A percentile compares a stretch with the other conserved stretches of the same genome.
Evolutionary conservation across 768 basidiomycete species (phyloP).

Genomic region (Leucocoprinus leucothites): DNA sequence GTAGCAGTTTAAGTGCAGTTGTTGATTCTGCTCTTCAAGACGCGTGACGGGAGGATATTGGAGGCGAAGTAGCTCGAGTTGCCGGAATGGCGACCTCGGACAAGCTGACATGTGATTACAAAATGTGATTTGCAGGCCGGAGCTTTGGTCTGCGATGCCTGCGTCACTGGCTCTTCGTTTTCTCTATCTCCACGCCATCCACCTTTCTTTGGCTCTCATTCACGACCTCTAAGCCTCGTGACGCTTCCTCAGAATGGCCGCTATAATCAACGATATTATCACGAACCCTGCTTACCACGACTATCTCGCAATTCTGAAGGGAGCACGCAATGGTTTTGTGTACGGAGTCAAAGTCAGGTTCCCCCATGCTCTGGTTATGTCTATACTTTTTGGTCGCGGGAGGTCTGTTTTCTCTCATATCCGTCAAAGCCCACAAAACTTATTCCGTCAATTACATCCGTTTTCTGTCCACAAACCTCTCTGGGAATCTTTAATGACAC

Average conservation of each 20-base stretch:
- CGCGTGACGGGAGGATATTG: too few relatives aligned
- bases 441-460: constrained; percentile 4
- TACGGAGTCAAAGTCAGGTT: constrained; percentile 91
- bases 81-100: not conserved
- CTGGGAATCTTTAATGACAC: not conserved
- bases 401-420: constrained; percentile 53
- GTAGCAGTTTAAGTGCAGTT: too few relatives aligned
- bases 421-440: not conserved
- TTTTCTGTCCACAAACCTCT: not conserved
- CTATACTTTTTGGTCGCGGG: constrained; percentile 88
- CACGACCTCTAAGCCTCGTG: constrained; percentile 5
- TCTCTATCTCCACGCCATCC: not conserved
- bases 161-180: too few relatives aligned
- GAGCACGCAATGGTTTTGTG: constrained; percentile 86
- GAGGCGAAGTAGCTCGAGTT: not conserved
- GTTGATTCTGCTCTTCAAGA: too few relatives aligned
- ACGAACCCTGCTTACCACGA: constrained; percentile 81
- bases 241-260: constrained; percentile 3
- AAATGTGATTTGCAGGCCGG: constrained; percentile 4
- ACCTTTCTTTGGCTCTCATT: constrained; percentile 4
- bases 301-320: constrained; percentile 90
- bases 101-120: constrained; percentile 20
- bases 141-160: not conserved
- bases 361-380: constrained; percentile 97
- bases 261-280: constrained; percentile 43